These are phyloP conservation scores for Neurospora tetrasperma DNA, from an alignment of 495 filamentous ascomycete species.

Conservation along the genomic window DNA sequence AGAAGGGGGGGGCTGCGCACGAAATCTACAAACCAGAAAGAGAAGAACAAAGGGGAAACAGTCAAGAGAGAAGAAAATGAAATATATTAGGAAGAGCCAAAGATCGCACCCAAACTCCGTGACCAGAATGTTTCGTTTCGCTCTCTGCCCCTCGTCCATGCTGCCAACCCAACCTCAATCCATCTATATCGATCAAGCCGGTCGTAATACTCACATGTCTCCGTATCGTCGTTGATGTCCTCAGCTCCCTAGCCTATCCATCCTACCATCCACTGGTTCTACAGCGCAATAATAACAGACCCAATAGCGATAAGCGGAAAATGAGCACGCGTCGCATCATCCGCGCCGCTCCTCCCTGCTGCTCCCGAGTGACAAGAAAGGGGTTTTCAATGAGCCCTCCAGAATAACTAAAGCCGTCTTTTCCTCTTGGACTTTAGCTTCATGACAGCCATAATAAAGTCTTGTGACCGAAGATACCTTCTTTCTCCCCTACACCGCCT, in stretches of 20 bases:
- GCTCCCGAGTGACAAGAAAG: background rate
- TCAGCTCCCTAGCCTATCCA: background rate
- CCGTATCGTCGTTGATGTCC: background rate
- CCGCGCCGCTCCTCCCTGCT: background rate
- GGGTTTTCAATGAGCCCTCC: background rate
- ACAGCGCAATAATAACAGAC: background rate
- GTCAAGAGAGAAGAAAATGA: background rate
- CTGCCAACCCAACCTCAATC: background rate
- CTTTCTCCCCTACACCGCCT: background rate
- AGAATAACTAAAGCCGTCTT: background rate
- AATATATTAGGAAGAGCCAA: constrained; percentile 1
- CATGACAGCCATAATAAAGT: background rate
- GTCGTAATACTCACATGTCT: background rate
- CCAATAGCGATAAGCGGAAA: background rate
- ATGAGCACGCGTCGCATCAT: background rate
- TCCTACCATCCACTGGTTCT: background rate
- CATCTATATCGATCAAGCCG: background rate
- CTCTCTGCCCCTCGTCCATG: background rate
- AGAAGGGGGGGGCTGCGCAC: background rate
- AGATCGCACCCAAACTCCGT: constrained; percentile 1
- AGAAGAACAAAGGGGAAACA: background rate
- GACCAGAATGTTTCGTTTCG: constrained; percentile 1
- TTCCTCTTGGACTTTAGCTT: background rate
- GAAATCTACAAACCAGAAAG: background rate
- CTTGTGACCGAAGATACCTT: background rate